Evolutionary conservation across 176 grass and related monocot genomes (phyloP), one percentile per base, ranked within the genome.

Genomic region (Carex parvula): DNA sequence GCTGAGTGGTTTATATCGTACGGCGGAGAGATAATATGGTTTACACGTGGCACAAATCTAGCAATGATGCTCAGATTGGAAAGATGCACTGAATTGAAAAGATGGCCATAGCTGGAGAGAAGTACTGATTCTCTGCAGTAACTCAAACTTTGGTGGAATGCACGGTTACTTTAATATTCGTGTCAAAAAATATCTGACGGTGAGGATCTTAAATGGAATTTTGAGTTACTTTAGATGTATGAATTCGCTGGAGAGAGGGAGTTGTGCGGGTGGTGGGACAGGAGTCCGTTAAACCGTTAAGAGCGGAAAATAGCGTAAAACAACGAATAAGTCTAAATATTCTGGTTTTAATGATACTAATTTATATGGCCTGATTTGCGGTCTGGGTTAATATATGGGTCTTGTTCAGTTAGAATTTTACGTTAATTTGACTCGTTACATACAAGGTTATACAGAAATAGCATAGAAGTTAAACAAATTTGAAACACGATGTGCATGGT

Each of bases 271-370:
- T 24, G 79, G 79, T 83, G 62, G 61, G 60, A 62, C 80, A 16
- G 22, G 11, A 3, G 67, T 66, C 17, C 80, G 61, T 83, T 83
- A 83, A 17, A n/a, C 80, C 33, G 62, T 83, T 83, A 14, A 67
- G 80, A 33, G 39, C 8, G 42, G 11, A 16, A 14, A 8, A 64
- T 10, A 64, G 62, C 37, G 61, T 3, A 81, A 63, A 81, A 81
- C 59, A 81, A 81, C 59, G 32, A 9, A 10, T n/a, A 20, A 21
- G 39, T 21, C 39, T 9, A 4, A 39, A 6, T 9, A 10, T 8
- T 42, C 7, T 21, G 70, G 44, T 52, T 53, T 50, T 7, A 22
- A 7, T 56, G 50, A 14, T 22, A 21, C 22, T 30, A 2, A 2
- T 18, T 30, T 30, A 12, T 56, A 1, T 72, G 64, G 3, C 16